Base-by-base conservation (phyloP, 192 early-diverging fungal genomes). In the Phlyctochytrium arcticum region DNA sequence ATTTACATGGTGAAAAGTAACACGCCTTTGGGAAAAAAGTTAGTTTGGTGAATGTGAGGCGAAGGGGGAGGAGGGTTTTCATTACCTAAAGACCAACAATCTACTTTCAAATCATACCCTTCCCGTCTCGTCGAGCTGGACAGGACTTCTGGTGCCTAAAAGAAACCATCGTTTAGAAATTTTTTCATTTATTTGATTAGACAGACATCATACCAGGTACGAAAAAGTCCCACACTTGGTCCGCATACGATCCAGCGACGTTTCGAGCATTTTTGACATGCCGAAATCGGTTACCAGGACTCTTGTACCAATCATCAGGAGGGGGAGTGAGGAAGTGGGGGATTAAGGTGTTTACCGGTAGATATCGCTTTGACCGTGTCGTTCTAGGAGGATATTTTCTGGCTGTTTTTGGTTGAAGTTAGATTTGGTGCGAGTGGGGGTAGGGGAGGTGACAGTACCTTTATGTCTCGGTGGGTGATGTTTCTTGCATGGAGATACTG, bases 381-480 rank as follows among this genome's bases (percentile, higher is more conserved):
- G 55, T 32, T 55, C 53, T 34, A 69, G 21, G 19, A 69, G 60
- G 17, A 69, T n/a, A 48, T 69, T 69, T 36, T 69, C 67, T 10
- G 53, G 67, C 64, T 65, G 49, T 60, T n/a, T 48, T 19, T n/a
- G n/a, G n/a, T n/a, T n/a, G n/a, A n/a, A n/a, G n/a, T n/a, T 1
- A 19, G n/a, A 49, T n/a, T 30, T 63, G 31, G 31, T 49, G 50
- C 53, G 10, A 10, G 19, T 23, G 26, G 12, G 26, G 1, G 50
- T 0, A 51, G 26, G 17, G 50, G 55, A 37, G 29, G 51, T 7
- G 35, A 23, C 36, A 26, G 17, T n/a, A 65, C 64, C 32, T 96
- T 95, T 12, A 95, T 65, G 68, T 95, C 93, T n/a, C 92, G 79
- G 49, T 95, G 93, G 48, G 93, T 85, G 30, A 93, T 89, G 48